A percentile compares a stretch with the other conserved stretches of the same genome.
Evolutionary conservation across 2,329 filamentous ascomycete genomes (phyloP).

Genomic region (Claviceps humidiphila): DNA sequence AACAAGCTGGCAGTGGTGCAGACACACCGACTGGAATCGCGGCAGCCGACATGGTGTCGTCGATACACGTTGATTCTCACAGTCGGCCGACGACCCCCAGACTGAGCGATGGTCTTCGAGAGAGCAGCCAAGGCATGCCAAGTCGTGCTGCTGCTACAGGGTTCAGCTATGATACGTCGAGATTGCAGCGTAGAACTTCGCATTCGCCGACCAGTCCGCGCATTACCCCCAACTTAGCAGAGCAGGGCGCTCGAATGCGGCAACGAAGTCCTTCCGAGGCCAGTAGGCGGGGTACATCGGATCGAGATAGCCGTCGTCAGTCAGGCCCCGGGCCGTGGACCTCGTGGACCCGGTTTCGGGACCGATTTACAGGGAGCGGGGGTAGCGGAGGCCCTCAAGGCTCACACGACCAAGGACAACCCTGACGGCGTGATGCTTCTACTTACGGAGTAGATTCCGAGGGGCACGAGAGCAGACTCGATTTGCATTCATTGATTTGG

Average conservation of each 20-base stretch:
- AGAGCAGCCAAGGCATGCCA: conserved; percentile 12
- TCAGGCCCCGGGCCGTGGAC: conserved; percentile 25
- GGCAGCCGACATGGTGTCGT: conserved; percentile 7
- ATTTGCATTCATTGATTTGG: background rate
- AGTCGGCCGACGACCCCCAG: conserved; percentile 14
- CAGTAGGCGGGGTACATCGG: conserved; percentile 16
- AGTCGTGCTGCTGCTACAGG: conserved; percentile 14
- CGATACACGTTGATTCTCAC: conserved; percentile 13
- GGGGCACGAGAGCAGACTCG: background rate
- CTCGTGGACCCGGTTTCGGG: conserved; percentile 25
- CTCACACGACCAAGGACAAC: conserved; percentile 16
- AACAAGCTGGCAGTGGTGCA: background rate
- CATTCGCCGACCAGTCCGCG: conserved; percentile 24
- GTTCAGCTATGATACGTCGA: conserved; percentile 20
- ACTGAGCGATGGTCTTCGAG: conserved; percentile 19
- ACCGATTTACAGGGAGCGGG: conserved; percentile 22
- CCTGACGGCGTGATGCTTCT: conserved; percentile 10
- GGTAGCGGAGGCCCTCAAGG: conserved; percentile 15
- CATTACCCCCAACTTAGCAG: conserved; percentile 12
- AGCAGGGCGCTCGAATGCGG: conserved; percentile 20
- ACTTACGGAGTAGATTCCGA: background rate
- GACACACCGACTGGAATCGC: conserved; percentile 4
- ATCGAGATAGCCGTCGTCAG: conserved; percentile 18
- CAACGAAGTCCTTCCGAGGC: conserved; percentile 26
- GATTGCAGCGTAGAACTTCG: conserved; percentile 24